phyloP scores from a whole-genome alignment of 495 filamentous ascomycete genomes.

The Aspergillus hancockii region DNA sequence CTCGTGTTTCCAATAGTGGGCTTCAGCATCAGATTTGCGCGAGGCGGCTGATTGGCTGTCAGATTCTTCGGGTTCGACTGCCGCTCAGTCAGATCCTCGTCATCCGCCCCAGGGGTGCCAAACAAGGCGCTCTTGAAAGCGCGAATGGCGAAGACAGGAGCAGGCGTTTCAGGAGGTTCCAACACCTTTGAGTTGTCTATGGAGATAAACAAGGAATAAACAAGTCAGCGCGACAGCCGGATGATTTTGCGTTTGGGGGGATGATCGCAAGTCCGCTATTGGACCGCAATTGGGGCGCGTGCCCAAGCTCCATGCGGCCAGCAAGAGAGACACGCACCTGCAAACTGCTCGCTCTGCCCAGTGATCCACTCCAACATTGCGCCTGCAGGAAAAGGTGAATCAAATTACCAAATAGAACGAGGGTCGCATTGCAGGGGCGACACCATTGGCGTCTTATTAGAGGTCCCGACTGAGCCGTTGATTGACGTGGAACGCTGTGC shows the following conservation, averaged over 20 bases:
- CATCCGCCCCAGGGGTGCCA: conserved; percentile 69
- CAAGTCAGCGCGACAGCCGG: conserved; percentile 21
- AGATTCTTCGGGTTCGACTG: conserved; percentile 21
- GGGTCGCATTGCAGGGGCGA: conserved; percentile 18
- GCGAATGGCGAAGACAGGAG: conserved; percentile 88
- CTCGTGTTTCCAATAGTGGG: conserved; percentile 22
- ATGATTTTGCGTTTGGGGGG: conserved; percentile 3
- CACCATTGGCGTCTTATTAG: conserved; percentile 20
- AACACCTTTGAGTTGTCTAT: conserved; percentile 40
- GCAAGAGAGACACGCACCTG: conserved; percentile 29
- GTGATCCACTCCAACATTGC: conserved; percentile 35
- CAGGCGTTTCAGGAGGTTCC: conserved; percentile 87
- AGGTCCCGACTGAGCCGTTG: conserved; percentile 8
- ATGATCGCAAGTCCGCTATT: conserved; percentile 15
- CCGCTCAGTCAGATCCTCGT: conserved; percentile 29
- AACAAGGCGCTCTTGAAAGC: conserved; percentile 91
- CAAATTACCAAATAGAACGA: conserved; percentile 15
- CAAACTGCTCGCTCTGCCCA: conserved; percentile 27
- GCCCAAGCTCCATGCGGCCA: conserved; percentile 7
- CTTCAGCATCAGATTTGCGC: conserved; percentile 25
- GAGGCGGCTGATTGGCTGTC: conserved; percentile 22
- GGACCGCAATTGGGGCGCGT: conserved; percentile 10
- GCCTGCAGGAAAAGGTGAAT: conserved; percentile 20
- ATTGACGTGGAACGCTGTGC: conserved; percentile 35
- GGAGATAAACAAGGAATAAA: conserved; percentile 12